Base-by-base conservation (phyloP, 768 basidiomycete genomes). In the Lactarius hengduanensis region DNA sequence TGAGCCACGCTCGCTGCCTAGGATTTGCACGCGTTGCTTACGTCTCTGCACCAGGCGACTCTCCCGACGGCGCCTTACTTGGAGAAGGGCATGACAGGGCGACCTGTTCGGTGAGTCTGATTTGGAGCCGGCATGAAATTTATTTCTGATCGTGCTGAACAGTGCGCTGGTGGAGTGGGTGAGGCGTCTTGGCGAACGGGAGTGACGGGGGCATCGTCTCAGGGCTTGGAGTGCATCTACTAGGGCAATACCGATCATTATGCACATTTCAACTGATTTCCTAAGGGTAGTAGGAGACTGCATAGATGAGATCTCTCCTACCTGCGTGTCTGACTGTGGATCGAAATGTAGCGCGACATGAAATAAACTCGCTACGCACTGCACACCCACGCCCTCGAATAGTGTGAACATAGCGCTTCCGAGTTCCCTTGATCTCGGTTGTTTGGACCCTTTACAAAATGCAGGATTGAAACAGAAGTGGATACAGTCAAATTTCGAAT, bases 21-120 rank as follows among this genome's bases (percentile, higher is more conserved):
- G 13, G 32, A 32, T 28, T 41, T 11, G 28, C 47, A 55, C 20
- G 5, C 30, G 4, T 11, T 58, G 22, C 38, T 47, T 34, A 59
- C 13, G 38, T 45, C n/a, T 22, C 53, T 36, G 26, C 54, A 60
- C 43, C 62, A 85, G 83, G 82, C 82, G 28, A 83, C 83, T 28
- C 75, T 85, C 62, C 73, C 84, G 15, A 79, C 78, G 0, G 81
- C 83, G 0, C 81, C 83, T 1, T 92, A 92, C 76, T 83, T 86
- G 73, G 86, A 86, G 73, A 85, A 81, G 69, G 91, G 90, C 4
- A 87, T 92, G 90, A 89, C 89, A 15, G 91, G 91, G 7, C 83
- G 91, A 45, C 89, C 90, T 41, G 88, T 89, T 68, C 80, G 91
- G 89, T 90, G 70, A 74, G 87, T 73, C 34, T 10, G 5, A 28